These are phyloP conservation scores for Adansonia digitata DNA, from an alignment of 345 rosid species.

Conservation along the genomic window DNA sequence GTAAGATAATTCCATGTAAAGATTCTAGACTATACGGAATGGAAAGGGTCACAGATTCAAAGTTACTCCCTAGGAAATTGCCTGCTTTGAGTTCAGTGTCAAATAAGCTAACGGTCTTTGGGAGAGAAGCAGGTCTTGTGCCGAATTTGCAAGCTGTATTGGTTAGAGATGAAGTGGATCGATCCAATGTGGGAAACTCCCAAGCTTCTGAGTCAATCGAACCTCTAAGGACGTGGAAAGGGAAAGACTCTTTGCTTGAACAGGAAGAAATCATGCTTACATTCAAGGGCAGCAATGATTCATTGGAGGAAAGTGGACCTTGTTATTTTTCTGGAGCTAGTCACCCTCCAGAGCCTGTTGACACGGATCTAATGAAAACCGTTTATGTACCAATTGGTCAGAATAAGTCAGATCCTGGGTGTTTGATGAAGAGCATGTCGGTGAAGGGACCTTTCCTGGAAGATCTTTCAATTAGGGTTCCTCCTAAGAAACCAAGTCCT, in stretches of 20 bases:
- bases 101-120: conserved; percentile 23
- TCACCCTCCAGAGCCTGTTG: conserved; percentile 93
- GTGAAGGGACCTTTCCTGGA: conserved; percentile 71
- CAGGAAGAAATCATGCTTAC: conserved; percentile 39
- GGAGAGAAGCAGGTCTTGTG: conserved; percentile 38
- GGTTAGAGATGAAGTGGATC: conserved; percentile 42
- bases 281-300: conserved; percentile 46
- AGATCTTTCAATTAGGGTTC: conserved; percentile 63
- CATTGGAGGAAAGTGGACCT: conserved; percentile 61
- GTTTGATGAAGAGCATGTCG: conserved; percentile 64
- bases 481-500: conserved; percentile 50
- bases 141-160: conserved; percentile 37
- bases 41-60: conserved; percentile 62
- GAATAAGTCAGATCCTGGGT: conserved; percentile 54
- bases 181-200: conserved; percentile 25
- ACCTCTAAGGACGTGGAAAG: conserved; percentile 54
- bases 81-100: conserved; percentile 42
- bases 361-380: conserved; percentile 69
- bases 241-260: conserved; percentile 38
- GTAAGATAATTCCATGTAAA: conserved; percentile 28
- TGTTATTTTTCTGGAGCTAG: conserved; percentile 81
- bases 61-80: conserved; percentile 47
- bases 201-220: conserved; percentile 29
- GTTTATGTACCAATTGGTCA: conserved; percentile 64
- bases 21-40: conserved; percentile 31